These are phyloP conservation scores for Calocybe gambosa DNA, from an alignment of 1,284 basidiomycete genomes.

Conservation along the genomic window DNA sequence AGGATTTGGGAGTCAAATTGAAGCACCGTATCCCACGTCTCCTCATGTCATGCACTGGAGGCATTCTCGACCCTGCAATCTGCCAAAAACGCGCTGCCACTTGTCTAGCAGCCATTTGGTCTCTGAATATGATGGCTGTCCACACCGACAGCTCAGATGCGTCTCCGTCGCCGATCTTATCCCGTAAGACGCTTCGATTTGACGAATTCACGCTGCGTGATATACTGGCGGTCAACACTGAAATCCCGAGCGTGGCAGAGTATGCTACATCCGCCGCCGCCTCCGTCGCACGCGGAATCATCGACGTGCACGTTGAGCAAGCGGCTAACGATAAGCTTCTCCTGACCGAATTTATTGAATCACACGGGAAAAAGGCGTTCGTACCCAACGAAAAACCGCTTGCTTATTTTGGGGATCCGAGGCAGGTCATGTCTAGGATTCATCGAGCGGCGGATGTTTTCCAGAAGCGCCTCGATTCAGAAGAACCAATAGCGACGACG, in stretches of 20 bases:
- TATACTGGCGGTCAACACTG: constrained; percentile 18
- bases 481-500: constrained; percentile 14
- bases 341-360: constrained; percentile 14
- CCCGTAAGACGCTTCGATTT: constrained; percentile 23
- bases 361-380: background rate
- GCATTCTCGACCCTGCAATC: constrained; percentile 17
- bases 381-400: background rate
- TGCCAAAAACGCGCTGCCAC: constrained; percentile 26
- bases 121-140: constrained; percentile 31
- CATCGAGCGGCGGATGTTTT: constrained; percentile 1
- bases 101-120: constrained; percentile 33
- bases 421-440: constrained; percentile 5
- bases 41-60: constrained; percentile 24
- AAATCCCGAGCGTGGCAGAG: constrained; percentile 20
- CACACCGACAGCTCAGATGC: constrained; percentile 17
- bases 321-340: constrained; percentile 18
- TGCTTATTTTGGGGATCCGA: background rate
- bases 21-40: constrained; percentile 29
- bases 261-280: constrained; percentile 23
- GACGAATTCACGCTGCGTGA: constrained; percentile 27
- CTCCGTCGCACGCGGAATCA: constrained; percentile 25
- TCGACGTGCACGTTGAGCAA: constrained; percentile 28
- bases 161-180: constrained; percentile 11
- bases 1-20: constrained; percentile 24
- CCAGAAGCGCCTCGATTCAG: constrained; percentile 11